phyloP scores from a whole-genome alignment of 129 eudicot species.

The Helianthus tuberosus region DNA sequence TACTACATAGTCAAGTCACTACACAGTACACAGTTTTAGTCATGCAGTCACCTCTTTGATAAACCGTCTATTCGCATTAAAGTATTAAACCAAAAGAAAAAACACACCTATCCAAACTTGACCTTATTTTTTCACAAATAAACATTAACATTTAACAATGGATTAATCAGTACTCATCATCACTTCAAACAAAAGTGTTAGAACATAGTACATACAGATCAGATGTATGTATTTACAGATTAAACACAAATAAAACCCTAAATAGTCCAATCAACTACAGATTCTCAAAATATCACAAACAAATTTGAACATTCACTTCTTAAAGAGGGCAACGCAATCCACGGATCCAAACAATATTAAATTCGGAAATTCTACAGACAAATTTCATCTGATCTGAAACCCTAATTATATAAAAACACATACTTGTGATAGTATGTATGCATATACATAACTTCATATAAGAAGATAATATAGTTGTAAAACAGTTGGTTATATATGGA shows the following conservation, averaged over 20 bases:
- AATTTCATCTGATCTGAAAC: slow-evolving; percentile 27
- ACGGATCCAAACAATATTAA: slow-evolving; percentile 31
- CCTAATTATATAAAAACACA: not conserved
- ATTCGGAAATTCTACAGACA: slow-evolving; percentile 15
- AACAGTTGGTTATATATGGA: slow-evolving; percentile 1
- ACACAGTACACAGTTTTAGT: not conserved
- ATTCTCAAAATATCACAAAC: slow-evolving; percentile 11
- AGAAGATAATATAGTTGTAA: slow-evolving; percentile 8
- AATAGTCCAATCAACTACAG: not conserved
- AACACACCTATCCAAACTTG: not conserved
- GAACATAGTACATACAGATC: not conserved
- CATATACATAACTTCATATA: slow-evolving; percentile 11
- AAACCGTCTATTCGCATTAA: not conserved
- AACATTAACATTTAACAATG: too few species aligned
- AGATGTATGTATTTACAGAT: not conserved
- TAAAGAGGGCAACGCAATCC: slow-evolving; percentile 29
- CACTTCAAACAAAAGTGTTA: not conserved
- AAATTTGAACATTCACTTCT: slow-evolving; percentile 7
- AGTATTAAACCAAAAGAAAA: not conserved
- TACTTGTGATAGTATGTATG: not conserved
- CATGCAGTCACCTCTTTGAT: not conserved
- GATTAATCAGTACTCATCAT: too few species aligned
- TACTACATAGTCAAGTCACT: not conserved
- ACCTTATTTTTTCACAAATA: not conserved
- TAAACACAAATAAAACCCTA: slow-evolving; percentile 11